phyloP scores from a whole-genome alignment of 75 land plant species.

The Sequoia sempervirens region DNA sequence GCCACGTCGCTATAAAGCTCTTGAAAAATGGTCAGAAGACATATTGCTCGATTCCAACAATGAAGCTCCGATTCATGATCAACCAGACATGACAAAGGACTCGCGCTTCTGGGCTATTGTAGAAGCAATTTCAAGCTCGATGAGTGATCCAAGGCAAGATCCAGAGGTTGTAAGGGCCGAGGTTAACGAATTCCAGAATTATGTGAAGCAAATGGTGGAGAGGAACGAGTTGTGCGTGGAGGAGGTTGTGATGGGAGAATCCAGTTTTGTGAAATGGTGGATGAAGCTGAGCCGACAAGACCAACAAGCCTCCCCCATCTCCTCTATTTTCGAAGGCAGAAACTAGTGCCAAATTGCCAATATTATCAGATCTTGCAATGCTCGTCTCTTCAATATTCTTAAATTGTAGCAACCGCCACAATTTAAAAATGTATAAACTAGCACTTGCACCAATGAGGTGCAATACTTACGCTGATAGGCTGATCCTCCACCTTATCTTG shows the following conservation, averaged over 20 bases:
- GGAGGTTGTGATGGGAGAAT: neutral
- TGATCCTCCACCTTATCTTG: no score
- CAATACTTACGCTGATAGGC: no score
- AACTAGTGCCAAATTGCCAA: no score
- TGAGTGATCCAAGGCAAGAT: neutral
- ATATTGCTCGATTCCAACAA: neutral
- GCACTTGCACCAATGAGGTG: no score
- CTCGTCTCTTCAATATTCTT: no score
- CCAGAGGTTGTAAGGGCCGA: neutral
- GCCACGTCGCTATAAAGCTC: neutral
- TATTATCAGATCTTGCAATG: no score
- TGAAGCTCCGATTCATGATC: slow-evolving; percentile 9
- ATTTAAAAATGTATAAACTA: no score
- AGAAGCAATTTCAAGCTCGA: neutral
- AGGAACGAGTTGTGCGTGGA: neutral
- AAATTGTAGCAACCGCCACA: no score
- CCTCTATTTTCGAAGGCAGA: neutral
- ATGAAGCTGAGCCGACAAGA: neutral
- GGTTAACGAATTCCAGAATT: neutral
- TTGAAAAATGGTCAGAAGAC: neutral
- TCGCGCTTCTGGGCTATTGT: neutral
- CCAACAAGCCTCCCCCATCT: neutral
- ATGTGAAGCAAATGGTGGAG: neutral
- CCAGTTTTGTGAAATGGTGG: neutral
- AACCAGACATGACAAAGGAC: neutral